Conservation (phyloP, 1,139 yeast species). For the Sugiyamaella pinicola region DNA sequence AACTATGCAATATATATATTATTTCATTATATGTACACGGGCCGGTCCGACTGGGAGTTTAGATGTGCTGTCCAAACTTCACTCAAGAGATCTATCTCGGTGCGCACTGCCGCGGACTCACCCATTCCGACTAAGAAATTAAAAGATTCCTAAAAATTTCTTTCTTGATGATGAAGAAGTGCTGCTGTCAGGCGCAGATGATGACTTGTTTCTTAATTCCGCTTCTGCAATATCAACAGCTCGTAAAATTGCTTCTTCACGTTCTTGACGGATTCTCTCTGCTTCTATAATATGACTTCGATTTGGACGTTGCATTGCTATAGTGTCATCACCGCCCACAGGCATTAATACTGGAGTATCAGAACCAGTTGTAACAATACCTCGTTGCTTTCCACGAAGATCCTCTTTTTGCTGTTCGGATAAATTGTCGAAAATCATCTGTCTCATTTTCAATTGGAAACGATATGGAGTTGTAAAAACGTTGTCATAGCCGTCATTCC, state of each 20-base stretch:
- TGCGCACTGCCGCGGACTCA: background rate
- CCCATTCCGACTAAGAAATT: too few species aligned
- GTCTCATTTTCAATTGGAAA: constrained; percentile 58
- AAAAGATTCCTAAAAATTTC: constrained; percentile 23
- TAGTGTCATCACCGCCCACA: constrained; percentile 36
- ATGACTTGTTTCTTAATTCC: constrained; percentile 27
- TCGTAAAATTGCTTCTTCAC: constrained; percentile 65
- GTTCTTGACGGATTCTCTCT: constrained; percentile 65
- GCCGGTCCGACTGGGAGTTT: too few species aligned
- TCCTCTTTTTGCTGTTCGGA: constrained; percentile 65
- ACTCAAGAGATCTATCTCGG: background rate
- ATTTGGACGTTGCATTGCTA: constrained; percentile 68
- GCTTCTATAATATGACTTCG: constrained; percentile 76
- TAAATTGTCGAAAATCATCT: constrained; percentile 54
- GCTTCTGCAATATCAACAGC: constrained; percentile 54
- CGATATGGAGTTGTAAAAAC: constrained; percentile 71
- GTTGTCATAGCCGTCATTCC: constrained; percentile 85
- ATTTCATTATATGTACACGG: too few species aligned
- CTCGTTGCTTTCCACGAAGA: constrained; percentile 49
- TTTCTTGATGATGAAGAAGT: background rate
- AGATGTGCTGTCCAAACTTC: too few species aligned
- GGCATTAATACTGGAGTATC: constrained; percentile 23
- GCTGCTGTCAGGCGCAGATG: background rate
- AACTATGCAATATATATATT: too few species aligned
- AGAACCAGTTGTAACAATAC: constrained; percentile 29